Evolutionary conservation across 345 rosid genomes (phyloP), one percentile per base, ranked within the genome.

Genomic region (Populus euphratica): DNA sequence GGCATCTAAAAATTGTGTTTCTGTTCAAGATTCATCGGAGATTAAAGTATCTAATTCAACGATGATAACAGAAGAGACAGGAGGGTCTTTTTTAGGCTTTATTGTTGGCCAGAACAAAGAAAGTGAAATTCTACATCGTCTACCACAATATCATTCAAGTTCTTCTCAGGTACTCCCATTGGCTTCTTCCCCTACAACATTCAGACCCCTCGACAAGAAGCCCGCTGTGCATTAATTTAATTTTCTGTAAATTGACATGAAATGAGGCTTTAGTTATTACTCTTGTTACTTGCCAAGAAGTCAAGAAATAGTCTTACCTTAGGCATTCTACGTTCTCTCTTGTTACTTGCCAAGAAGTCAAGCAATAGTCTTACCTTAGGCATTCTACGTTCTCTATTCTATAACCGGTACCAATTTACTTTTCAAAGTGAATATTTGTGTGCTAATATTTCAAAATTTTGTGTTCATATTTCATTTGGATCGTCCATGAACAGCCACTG

Each of bases 121-220:
- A 65, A 81, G 73, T 77, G 88, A 81, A 69, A 81, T 82, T 68
- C 72, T 76, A 29, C 81, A 83, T 62, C 85, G 82, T 71, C 75
- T 78, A 31, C 79, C 87, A 61, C 89, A 80, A 17, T 80, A 70
- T 50, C 80, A 85, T 72, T 79, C 90, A 50, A 77, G 86, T 63
- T 85, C 89, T 59, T 83, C 90, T 43, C 91, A 88, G 91, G 91
- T 94, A 84, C 86, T 89, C 20, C 92, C 94, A 39, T 66, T 91
- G 88, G 83, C 84, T 70, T 86, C 91, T 76, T 88, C 92, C 14
- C 86, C 94, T 1, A 76, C 91, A 80, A 66, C 87, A 66, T 82
- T 87, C 82, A 89, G 81, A 80, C 84, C 86, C 72, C 49, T 73
- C 68, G 87, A 87, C 81, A 90, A 84, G 75, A 84, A 71, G 68